Base-by-base conservation (phyloP, 1,139 yeast genomes). In the Yamadazyma kanchanaburiensis region DNA sequence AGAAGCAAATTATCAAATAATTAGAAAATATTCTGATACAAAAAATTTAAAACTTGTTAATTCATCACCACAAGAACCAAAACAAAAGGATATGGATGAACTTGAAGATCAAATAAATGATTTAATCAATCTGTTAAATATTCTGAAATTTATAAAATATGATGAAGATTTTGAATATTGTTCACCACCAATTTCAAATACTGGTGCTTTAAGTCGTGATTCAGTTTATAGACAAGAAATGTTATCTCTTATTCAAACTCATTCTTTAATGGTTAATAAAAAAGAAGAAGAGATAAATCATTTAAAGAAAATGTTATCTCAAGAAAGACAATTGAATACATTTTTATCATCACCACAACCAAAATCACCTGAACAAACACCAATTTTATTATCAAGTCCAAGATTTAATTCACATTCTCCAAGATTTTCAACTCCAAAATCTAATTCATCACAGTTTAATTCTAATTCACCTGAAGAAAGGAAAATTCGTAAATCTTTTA, bases 231-330 rank as follows among this genome's bases (percentile, higher is more conserved):
- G 59, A 24, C 40, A 46, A 10, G 66, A 60, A 38, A 49, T 59
- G 52, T 34, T 49, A 30, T 31, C 49, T 14, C 40, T 59, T 20
- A 46, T 56, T 15, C 49, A 55, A 25, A 49, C 49, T 8, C 64
- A 57, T 33, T 43, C 48, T 12, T 37, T 42, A 5, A 46, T 54
- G 39, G 43, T 56, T 11, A 40, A 39, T 20, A 53, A 49, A 32
- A 64, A 61, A 34, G 53, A 55, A 38, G 45, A 47, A 7, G 63
- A 60, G 32, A 60, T 60, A 14, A 31, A 42, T 6, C 49, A 51
- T 26, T 44, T 60, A 24, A 55, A 48, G 27, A 31, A 42, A 6
- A 46, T 60, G 21, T 43, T 60, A 24, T 31, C 37, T 12, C 47
- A 53, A 27, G 64, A 58, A 37, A 43, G 51, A 21, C 39, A 41